A percentile compares a stretch with the other conserved stretches of the same genome.
Conservation (phyloP, 1,284 basidiomycete genomes). For the Trametes hirsuta region DNA sequence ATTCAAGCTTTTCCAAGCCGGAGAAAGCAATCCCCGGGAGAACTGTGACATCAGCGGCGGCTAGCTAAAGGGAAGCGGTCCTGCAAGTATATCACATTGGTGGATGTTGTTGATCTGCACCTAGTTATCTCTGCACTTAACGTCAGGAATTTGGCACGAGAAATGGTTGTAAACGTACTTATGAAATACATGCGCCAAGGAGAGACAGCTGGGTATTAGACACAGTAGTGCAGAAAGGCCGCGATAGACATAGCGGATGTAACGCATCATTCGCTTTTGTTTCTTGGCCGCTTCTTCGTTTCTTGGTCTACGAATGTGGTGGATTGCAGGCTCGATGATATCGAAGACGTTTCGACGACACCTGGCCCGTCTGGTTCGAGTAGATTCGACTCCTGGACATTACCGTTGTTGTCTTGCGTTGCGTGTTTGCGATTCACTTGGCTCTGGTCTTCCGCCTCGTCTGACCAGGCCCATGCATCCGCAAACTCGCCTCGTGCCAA, state of each 20-base stretch:
- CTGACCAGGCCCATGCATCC: constrained; percentile 68
- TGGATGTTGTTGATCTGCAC: no score
- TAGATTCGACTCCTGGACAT: background rate
- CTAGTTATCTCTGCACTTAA: no score
- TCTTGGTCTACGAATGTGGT: background rate
- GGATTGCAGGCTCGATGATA: background rate
- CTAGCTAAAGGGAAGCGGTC: background rate
- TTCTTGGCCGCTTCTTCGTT: constrained; percentile 18
- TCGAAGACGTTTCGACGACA: background rate
- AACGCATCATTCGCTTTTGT: constrained; percentile 13
- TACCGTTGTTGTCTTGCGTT: constrained; percentile 1
- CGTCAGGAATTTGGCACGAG: no score
- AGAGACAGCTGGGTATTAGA: background rate
- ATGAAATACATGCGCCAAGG: no score
- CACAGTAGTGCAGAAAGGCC: background rate
- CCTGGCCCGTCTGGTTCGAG: background rate
- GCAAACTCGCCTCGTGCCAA: constrained; percentile 57
- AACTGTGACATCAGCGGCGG: background rate
- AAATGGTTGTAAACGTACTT: no score
- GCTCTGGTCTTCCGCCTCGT: constrained; percentile 35
- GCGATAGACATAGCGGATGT: background rate
- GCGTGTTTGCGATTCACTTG: background rate
- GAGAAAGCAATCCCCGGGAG: background rate
- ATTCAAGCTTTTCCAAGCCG: background rate
- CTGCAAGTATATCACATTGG: background rate